These are phyloP conservation scores for Gnomoniopsis sp. DNA, from an alignment of 2,329 filamentous ascomycete genomes.

Conservation along the genomic window DNA sequence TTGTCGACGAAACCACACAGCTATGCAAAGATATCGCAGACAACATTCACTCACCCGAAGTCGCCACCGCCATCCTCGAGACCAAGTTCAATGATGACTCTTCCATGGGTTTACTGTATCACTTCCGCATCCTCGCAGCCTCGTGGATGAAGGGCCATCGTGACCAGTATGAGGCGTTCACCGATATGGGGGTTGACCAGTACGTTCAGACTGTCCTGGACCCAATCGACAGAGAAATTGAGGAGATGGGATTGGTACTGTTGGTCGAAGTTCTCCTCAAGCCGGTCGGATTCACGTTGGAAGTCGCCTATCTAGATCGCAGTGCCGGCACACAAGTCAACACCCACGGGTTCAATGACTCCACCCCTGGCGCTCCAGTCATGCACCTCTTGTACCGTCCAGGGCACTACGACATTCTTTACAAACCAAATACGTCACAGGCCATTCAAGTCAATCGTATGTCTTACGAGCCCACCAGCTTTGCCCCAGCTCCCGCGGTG, in stretches of 20 bases:
- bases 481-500: not conserved
- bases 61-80: slow-evolving; percentile 52
- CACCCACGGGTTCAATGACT: slow-evolving; percentile 60
- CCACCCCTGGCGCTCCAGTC: slow-evolving; percentile 43
- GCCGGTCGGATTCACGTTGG: slow-evolving; percentile 73
- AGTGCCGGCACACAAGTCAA: slow-evolving; percentile 76
- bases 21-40: slow-evolving; percentile 63
- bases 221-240: slow-evolving; percentile 77
- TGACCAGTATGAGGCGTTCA: slow-evolving; percentile 68
- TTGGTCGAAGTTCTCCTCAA: slow-evolving; percentile 77
- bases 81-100: slow-evolving; percentile 71
- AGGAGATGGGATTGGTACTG: slow-evolving; percentile 79
- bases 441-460: slow-evolving; percentile 53
- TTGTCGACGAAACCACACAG: slow-evolving; percentile 70
- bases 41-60: slow-evolving; percentile 57
- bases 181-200: slow-evolving; percentile 54
- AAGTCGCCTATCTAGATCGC: slow-evolving; percentile 88
- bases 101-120: slow-evolving; percentile 77
- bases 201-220: slow-evolving; percentile 73
- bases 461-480: slow-evolving; percentile 23
- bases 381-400: slow-evolving; percentile 64
- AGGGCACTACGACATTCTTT: slow-evolving; percentile 93
- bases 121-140: slow-evolving; percentile 76
- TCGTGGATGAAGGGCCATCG: slow-evolving; percentile 78
- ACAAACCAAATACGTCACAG: slow-evolving; percentile 38